These are phyloP conservation scores for Cutaneotrichosporon cutaneum DNA, from an alignment of 1,284 basidiomycete genomes.

Conservation along the genomic window DNA sequence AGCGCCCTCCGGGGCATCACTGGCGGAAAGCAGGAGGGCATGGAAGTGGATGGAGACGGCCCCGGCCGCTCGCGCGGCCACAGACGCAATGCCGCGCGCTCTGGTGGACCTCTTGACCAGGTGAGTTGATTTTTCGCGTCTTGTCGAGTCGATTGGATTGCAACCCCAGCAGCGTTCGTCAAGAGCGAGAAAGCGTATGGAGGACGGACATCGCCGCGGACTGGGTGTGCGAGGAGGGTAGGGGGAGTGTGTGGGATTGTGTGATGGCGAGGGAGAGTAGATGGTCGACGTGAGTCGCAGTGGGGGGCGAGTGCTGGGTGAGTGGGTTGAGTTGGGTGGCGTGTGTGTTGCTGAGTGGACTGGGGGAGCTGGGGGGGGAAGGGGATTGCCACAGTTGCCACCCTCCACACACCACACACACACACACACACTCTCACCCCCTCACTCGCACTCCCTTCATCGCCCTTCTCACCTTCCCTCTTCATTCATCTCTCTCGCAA, in stretches of 20 bases:
- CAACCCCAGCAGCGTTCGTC: background rate
- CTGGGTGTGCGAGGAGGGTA: background rate
- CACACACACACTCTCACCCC: too few relatives aligned
- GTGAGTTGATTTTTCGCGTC: slow-evolving; percentile 29
- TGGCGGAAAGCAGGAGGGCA: slow-evolving; percentile 23
- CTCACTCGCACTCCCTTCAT: too few relatives aligned
- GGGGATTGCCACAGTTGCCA: too few relatives aligned
- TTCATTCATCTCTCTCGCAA: too few relatives aligned
- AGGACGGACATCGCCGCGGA: background rate
- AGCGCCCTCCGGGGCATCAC: slow-evolving; percentile 40
- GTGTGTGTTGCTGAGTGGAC: too few relatives aligned
- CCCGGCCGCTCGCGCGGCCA: slow-evolving; percentile 27
- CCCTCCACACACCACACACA: too few relatives aligned
- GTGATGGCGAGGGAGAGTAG: background rate
- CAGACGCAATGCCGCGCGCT: slow-evolving; percentile 23
- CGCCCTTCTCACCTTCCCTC: too few relatives aligned
- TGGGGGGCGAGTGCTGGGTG: too few relatives aligned
- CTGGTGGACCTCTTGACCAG: slow-evolving; percentile 41
- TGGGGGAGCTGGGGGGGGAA: too few relatives aligned
- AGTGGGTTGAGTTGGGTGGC: background rate
- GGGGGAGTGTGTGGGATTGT: background rate
- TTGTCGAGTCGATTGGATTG: slow-evolving; percentile 1
- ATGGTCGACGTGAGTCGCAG: background rate
- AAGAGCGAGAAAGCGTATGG: background rate
- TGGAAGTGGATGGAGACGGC: slow-evolving; percentile 40